Evolutionary conservation across 2,329 filamentous ascomycete genomes (phyloP), one percentile per base, ranked within the genome.

Genomic region (Ploettnerulaceae sp.): DNA sequence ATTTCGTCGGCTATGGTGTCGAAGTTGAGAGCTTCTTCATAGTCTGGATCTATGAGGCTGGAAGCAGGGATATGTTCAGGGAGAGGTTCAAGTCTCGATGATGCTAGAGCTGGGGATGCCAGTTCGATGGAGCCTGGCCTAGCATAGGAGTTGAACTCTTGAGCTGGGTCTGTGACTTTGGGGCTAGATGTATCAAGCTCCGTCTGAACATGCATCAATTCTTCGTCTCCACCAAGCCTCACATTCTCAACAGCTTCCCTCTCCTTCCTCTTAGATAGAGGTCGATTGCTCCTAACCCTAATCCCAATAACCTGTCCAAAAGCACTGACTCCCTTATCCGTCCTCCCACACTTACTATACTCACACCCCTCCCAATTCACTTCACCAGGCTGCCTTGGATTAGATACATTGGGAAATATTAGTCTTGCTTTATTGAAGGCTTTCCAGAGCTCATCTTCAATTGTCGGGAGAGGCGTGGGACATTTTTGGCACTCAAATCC

Each of bases 291-390:
- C 62, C 91, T 75, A 12, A 98, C 82, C 45, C 84, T 72, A 31
- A 98, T 69, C 0, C 82, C 86, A 61, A 98, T 81, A 47, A 98
- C 93, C 70, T 98, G 93, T 0, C 93, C 93, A 69, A 98, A 98
- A 3, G 93, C 90, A 66, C 89, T 96, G 26, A 98, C 93, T 9
- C 93, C 93, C 44, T 82, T 76, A 64, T 98, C 93, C 14, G 93
- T 98, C 53, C 93, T 76, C 2, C 93, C 93, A 62, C 91, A 96
- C 67, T 98, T 98, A 26, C 86, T 89, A 66, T 97, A 98, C 51
- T 95, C 86, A 66, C 82, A 90, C 6, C 83, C 82, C 25, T 86
- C 81, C 76, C 89, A 95, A 65, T 87, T 84, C 20, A 96, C 72
- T 43, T 76, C 69, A 7, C 79, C 73, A 14, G 70, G 67, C 47